These are phyloP conservation scores for Colletotrichum orbiculare DNA, from an alignment of 2,329 filamentous ascomycete species.

Conservation along the genomic window DNA sequence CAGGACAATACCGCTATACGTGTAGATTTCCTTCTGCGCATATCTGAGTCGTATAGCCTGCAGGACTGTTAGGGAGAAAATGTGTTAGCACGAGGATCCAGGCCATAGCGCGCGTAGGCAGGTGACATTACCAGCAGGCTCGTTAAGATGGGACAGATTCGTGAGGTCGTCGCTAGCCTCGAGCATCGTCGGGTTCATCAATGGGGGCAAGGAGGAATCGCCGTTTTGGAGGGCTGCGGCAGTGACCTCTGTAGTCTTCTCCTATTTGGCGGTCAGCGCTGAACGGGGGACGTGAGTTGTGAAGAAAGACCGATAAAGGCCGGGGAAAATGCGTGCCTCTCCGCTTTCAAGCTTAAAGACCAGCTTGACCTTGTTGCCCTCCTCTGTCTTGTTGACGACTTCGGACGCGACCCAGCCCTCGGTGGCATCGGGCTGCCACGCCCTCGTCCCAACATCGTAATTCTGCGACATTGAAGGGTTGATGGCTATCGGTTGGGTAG, in stretches of 20 bases:
- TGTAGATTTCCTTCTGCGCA: slow-evolving; percentile 99
- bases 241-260: slow-evolving; percentile 82
- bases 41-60: slow-evolving; percentile 98
- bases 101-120: slow-evolving; percentile 15
- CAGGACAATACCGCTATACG: slow-evolving; percentile 97
- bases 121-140: slow-evolving; percentile 81
- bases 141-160: slow-evolving; percentile 96
- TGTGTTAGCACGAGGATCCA: slow-evolving; percentile 19
- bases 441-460: slow-evolving; percentile 96
- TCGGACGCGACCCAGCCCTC: slow-evolving; percentile 99
- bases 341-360: slow-evolving; percentile 92
- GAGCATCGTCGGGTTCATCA: slow-evolving; percentile 98
- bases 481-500: background rate
- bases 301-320: background rate
- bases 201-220: slow-evolving; percentile 82
- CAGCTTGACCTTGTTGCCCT: slow-evolving; percentile 88
- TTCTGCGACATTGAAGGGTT: slow-evolving; percentile 80
- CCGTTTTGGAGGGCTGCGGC: slow-evolving; percentile 80
- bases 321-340: slow-evolving; percentile 69
- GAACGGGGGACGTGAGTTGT: background rate
- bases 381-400: slow-evolving; percentile 84
- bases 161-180: slow-evolving; percentile 99
- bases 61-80: slow-evolving; percentile 70
- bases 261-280: slow-evolving; percentile 60
- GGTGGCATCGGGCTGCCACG: slow-evolving; percentile 95